Evolutionary conservation across 2,329 filamentous ascomycete genomes (phyloP).

Genomic region (Paramyrothecium sp.): DNA sequence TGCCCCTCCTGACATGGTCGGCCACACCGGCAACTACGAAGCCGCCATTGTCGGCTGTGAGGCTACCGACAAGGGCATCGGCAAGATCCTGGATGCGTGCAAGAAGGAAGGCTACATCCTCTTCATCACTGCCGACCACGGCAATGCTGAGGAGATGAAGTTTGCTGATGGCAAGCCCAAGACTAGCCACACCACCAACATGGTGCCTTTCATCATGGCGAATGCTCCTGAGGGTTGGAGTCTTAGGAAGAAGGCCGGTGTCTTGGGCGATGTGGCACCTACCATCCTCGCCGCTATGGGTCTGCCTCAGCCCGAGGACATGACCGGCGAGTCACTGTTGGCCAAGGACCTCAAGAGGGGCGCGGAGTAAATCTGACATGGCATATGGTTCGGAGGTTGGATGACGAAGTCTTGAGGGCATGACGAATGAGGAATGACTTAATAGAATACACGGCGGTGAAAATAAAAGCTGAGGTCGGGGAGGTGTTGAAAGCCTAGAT

Average conservation of each 20-base stretch:
- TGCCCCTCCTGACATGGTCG: constrained; percentile 98
- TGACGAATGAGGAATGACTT: constrained; percentile 1
- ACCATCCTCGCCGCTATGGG: constrained; percentile 91
- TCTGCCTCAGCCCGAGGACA: constrained; percentile 83
- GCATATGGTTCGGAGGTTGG: not conserved
- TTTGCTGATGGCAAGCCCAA: constrained; percentile 94
- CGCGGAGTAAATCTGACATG: constrained; percentile 17
- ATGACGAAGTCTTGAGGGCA: not conserved
- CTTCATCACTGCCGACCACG: constrained; percentile 95
- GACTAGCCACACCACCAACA: constrained; percentile 97
- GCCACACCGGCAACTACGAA: constrained; percentile 96
- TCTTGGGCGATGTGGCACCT: constrained; percentile 97
- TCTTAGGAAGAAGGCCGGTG: constrained; percentile 78
- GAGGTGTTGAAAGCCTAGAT: constrained; percentile 1
- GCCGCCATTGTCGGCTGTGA: constrained; percentile 82
- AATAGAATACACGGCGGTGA: not conserved
- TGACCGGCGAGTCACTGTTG: constrained; percentile 84
- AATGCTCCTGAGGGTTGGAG: constrained; percentile 90
- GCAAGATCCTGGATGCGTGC: constrained; percentile 87
- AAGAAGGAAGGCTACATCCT: constrained; percentile 91
- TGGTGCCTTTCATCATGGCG: constrained; percentile 96
- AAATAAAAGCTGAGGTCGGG: not conserved
- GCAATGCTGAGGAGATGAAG: constrained; percentile 99
- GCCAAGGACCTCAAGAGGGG: constrained; percentile 60
- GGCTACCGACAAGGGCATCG: constrained; percentile 92